Evolutionary conservation across 2,329 filamentous ascomycete species (phyloP).

Genomic region (Monilinia fructigena): DNA sequence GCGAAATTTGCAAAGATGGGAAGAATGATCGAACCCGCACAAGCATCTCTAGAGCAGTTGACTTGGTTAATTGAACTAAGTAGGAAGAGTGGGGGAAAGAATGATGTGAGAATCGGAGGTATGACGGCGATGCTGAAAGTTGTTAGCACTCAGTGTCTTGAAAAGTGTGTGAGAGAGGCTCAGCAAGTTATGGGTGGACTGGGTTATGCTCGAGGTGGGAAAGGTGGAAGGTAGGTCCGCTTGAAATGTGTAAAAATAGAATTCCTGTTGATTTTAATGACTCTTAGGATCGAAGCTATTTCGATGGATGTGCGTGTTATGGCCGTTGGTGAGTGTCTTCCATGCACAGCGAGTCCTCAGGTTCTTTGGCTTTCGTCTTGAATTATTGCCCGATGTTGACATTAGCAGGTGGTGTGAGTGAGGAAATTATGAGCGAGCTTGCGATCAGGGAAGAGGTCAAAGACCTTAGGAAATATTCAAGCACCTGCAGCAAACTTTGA

Average conservation of each 20-base stretch:
- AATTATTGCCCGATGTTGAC: conserved; percentile 16
- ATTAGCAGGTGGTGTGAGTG: conserved; percentile 38
- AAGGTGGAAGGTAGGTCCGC: conserved; percentile 43
- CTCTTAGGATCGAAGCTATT: conserved; percentile 50
- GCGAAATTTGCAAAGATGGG: conserved; percentile 60
- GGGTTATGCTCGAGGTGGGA: conserved; percentile 51
- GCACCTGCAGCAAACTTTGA: conserved; percentile 31
- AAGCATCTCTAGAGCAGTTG: conserved; percentile 61
- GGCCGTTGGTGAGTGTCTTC: conserved; percentile 39
- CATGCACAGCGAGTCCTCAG: neutral
- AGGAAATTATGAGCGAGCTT: conserved; percentile 40
- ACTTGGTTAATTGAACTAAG: conserved; percentile 43
- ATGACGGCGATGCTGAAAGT: conserved; percentile 54
- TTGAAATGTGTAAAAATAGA: neutral
- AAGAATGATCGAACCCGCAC: conserved; percentile 58
- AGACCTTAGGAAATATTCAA: conserved; percentile 34
- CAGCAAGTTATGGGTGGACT: conserved; percentile 56
- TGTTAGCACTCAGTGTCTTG: conserved; percentile 51
- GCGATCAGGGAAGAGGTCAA: conserved; percentile 39
- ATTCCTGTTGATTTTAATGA: conserved; percentile 3
- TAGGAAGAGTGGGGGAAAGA: conserved; percentile 27
- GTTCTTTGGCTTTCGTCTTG: neutral
- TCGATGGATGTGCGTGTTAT: conserved; percentile 52
- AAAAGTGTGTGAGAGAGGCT: conserved; percentile 53
- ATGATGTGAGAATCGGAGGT: conserved; percentile 48